These are phyloP conservation scores for Hymenoscyphus infarciens DNA, from an alignment of 2,329 filamentous ascomycete genomes.

Conservation along the genomic window DNA sequence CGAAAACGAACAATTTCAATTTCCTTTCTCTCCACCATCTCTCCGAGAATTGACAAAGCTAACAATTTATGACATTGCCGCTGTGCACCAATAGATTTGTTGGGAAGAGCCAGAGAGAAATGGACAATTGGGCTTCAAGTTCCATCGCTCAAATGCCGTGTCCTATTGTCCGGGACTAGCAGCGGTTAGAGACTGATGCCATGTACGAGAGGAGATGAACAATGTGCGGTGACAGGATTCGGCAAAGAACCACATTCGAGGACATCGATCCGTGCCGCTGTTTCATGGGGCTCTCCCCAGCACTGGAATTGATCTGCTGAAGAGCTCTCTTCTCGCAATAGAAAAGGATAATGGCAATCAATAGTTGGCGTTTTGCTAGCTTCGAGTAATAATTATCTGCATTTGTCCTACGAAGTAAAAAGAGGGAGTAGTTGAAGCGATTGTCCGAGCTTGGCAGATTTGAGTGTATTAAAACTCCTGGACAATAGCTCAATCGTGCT, in stretches of 20 bases:
- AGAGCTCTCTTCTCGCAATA: too few species aligned
- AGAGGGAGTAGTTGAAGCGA: background rate
- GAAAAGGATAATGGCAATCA: background rate
- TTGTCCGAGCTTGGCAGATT: background rate
- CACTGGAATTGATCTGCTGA: too few species aligned
- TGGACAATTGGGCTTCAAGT: background rate
- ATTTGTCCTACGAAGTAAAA: background rate
- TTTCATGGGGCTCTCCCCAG: too few species aligned
- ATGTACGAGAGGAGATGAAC: background rate
- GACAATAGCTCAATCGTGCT: too few species aligned
- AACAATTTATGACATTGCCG: background rate
- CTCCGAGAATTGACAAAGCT: background rate
- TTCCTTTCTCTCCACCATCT: background rate
- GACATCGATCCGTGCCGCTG: background rate
- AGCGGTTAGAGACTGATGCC: background rate
- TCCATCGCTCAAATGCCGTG: background rate
- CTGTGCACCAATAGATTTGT: background rate
- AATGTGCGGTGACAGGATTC: background rate
- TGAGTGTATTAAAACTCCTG: too few species aligned
- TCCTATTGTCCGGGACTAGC: background rate
- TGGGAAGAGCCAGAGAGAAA: background rate
- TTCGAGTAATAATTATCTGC: background rate
- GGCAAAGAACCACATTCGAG: background rate
- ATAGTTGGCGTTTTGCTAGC: background rate
- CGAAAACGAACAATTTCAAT: background rate